Evolutionary conservation across 768 basidiomycete genomes (phyloP).

Genomic region (Suillus hirtellus): DNA sequence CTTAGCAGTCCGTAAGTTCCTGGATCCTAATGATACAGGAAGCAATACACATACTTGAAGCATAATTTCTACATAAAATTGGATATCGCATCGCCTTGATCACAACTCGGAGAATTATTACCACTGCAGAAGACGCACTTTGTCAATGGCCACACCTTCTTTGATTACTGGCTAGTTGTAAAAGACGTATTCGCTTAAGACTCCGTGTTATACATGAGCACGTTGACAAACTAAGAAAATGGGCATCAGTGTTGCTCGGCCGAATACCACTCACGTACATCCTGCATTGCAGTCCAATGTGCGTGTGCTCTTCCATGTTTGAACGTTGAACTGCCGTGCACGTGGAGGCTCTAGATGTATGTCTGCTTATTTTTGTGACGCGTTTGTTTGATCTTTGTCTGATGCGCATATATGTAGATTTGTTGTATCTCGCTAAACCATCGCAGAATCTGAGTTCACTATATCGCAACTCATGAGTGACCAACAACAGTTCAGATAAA

Average conservation of each 20-base stretch:
- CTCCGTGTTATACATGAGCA: neutral
- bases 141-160: neutral
- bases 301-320: too few relatives aligned
- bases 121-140: neutral
- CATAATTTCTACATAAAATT: neutral
- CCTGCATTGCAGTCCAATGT: too few relatives aligned
- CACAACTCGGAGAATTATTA: neutral
- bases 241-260: neutral
- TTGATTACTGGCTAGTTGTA: neutral
- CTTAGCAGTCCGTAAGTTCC: neutral
- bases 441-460: too few relatives aligned
- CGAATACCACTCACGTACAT: too few relatives aligned
- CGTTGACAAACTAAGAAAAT: neutral
- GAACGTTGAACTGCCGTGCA: too few relatives aligned
- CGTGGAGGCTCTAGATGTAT: too few relatives aligned
- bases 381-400: too few relatives aligned
- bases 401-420: too few relatives aligned
- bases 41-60: neutral
- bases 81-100: neutral
- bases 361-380: too few relatives aligned
- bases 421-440: too few relatives aligned
- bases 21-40: neutral
- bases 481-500: too few relatives aligned
- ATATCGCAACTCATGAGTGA: too few relatives aligned
- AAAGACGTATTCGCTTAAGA: neutral